Evolutionary conservation across 2,329 filamentous ascomycete genomes (phyloP), one percentile per base, ranked within the genome.

Genomic region (Paecilomyces variotii): DNA sequence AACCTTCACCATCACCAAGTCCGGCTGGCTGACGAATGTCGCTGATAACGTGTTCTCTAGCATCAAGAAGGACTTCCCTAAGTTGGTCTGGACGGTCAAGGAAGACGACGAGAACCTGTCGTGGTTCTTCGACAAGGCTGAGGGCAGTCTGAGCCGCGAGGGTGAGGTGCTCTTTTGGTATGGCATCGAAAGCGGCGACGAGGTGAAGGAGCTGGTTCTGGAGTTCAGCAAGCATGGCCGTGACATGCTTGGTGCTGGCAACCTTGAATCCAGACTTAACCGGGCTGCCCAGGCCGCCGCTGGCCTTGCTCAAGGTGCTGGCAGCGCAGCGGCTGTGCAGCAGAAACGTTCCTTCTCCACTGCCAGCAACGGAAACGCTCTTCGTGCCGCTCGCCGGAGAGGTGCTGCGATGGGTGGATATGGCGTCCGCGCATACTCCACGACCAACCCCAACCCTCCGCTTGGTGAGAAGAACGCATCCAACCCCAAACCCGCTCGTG

Each of bases 81-180:
- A 88, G 77, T 82, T 97, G 64, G 89, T 91, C 63, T 99, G 92
- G 93, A 96, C 91, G n/a, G 93, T 97, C 61, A 93, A 90, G 78
- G 88, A 92, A 70, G 89, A 95, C 65, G 92, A 97, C 68, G 93
- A 97, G 82, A 97, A 97, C 74, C 80, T 97, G 67, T 92, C 91
- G 10, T 97, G 93, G 94, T 97, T 97, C 81, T 95, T 96, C 66
- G 92, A 96, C 76, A 96, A 96, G 82, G 89, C 93, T 9, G 91
- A 97, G 66, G 93, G 94, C 58, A 96, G 90, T 75, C 84, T 97
- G 67, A 90, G 88, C 62, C 86, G 87, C 58, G 86, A 90, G 65
- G 91, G 91, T 59, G 90, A 92, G 70, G 90, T 97, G 45, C 87
- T 97, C 70, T 97, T 97, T 81, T 97, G 93, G 89, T 96, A 95